phyloP scores from a whole-genome alignment of 1,284 basidiomycete species.

The Boletus nobilissimus region DNA sequence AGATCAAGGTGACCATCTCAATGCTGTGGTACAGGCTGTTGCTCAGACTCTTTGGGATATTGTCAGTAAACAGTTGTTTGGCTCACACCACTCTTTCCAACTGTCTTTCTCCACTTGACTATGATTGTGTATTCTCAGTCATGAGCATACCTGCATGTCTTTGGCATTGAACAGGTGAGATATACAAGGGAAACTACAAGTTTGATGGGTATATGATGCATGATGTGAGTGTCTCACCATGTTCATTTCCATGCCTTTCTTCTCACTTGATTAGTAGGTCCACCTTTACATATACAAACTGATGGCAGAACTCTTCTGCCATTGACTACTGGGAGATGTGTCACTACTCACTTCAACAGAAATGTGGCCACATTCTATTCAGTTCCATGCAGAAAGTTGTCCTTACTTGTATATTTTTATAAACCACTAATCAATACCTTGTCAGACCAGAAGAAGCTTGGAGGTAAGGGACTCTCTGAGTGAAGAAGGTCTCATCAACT shows the following conservation, averaged over 20 bases:
- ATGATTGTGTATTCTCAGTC: conserved; percentile 93
- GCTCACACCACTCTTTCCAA: neutral
- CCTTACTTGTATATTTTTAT: conserved; percentile 89
- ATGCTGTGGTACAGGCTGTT: conserved; percentile 66
- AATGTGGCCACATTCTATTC: conserved; percentile 95
- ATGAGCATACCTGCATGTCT: conserved; percentile 98
- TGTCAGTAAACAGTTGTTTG: conserved; percentile 51
- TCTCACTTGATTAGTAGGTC: conserved; percentile 59
- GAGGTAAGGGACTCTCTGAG: conserved; percentile 37
- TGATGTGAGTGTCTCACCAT: conserved; percentile 62
- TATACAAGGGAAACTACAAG: conserved; percentile 97
- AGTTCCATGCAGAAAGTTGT: conserved; percentile 91
- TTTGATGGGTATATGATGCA: conserved; percentile 88
- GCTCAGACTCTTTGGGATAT: conserved; percentile 92
- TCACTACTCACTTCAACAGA: conserved; percentile 55
- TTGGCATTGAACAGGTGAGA: conserved; percentile 97
- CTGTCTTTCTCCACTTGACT: conserved; percentile 68
- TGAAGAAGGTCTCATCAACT: conserved; percentile 84
- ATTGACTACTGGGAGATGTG: conserved; percentile 97
- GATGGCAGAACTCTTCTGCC: conserved; percentile 93
- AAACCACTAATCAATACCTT: conserved; percentile 64
- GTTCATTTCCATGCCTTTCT: conserved; percentile 21
- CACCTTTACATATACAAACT: conserved; percentile 97
- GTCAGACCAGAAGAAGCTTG: conserved; percentile 39
- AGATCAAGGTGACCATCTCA: conserved; percentile 5